Conservation (phyloP, 352 stramenopile species). For the Pythium diclinum region DNA sequence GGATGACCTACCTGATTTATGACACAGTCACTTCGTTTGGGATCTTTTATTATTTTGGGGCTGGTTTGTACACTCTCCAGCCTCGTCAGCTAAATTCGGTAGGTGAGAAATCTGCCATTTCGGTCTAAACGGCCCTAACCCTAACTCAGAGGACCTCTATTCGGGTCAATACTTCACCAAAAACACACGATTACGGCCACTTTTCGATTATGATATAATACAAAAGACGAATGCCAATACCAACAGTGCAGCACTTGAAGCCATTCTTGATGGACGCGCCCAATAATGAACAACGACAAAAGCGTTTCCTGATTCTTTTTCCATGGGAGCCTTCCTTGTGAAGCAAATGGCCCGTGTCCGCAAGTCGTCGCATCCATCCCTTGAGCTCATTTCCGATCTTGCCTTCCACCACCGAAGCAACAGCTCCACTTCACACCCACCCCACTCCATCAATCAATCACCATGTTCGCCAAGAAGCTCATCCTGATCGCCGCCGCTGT, state of each 20-base stretch:
- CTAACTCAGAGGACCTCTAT: conserved; percentile 10
- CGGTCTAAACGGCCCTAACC: background rate
- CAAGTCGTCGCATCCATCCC: background rate
- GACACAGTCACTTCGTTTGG: background rate
- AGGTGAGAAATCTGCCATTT: background rate
- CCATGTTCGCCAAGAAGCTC: conserved; percentile 32
- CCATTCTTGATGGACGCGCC: background rate
- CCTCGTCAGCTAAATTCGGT: background rate
- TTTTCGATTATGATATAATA: too few species aligned
- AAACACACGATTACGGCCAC: too few species aligned
- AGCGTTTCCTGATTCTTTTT: conserved; percentile 18
- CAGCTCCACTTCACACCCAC: background rate
- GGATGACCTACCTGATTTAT: background rate
- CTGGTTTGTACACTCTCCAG: background rate
- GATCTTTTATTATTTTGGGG: background rate
- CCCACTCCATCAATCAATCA: background rate
- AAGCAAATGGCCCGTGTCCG: too few species aligned
- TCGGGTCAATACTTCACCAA: background rate
- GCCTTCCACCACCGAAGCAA: background rate
- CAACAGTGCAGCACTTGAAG: too few species aligned
- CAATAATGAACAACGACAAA: too few species aligned
- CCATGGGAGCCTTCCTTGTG: too few species aligned
- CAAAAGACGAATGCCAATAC: too few species aligned
- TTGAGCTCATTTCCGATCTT: conserved; percentile 6
- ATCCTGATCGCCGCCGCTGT: conserved; percentile 25